Evolutionary conservation across 495 filamentous ascomycete genomes (phyloP).

Genomic region (Trichoderma erinaceum): DNA sequence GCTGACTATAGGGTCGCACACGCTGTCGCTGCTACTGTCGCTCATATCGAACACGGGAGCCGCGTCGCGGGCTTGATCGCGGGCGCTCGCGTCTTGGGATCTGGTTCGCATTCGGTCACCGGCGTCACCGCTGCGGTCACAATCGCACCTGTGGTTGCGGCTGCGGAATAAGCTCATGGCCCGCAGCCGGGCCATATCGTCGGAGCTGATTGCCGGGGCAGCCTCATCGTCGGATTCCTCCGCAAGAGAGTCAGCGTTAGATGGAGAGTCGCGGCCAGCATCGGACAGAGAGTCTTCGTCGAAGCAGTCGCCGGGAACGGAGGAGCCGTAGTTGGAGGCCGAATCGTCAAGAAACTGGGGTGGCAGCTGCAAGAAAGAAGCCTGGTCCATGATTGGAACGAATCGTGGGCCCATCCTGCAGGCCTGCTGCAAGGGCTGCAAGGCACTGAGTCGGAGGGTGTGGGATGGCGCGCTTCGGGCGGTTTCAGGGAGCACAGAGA

Average conservation of each 20-base stretch:
- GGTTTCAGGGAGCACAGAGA: conserved; percentile 3
- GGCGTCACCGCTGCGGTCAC: neutral
- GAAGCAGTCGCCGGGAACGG: conserved; percentile 12
- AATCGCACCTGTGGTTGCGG: neutral
- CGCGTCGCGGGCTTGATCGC: neutral
- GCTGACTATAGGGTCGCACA: neutral
- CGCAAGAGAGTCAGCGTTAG: conserved; percentile 4
- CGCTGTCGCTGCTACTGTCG: neutral
- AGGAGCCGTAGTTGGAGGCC: conserved; percentile 7
- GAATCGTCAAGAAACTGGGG: neutral
- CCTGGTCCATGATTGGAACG: conserved; percentile 1
- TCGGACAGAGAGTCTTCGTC: conserved; percentile 1
- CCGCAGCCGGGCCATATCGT: neutral
- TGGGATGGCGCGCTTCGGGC: neutral
- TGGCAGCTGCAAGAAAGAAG: neutral
- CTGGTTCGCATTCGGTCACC: neutral
- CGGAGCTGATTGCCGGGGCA: neutral
- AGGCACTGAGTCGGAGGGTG: conserved; percentile 11
- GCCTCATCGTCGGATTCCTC: conserved; percentile 8
- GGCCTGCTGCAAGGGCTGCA: conserved; percentile 12
- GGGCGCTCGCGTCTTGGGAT: neutral
- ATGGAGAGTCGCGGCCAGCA: neutral
- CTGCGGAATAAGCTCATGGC: neutral
- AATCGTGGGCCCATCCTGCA: neutral
- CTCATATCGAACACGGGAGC: neutral